phyloP scores from a whole-genome alignment of 2,329 filamentous ascomycete genomes.

The Claviceps digitariae region DNA sequence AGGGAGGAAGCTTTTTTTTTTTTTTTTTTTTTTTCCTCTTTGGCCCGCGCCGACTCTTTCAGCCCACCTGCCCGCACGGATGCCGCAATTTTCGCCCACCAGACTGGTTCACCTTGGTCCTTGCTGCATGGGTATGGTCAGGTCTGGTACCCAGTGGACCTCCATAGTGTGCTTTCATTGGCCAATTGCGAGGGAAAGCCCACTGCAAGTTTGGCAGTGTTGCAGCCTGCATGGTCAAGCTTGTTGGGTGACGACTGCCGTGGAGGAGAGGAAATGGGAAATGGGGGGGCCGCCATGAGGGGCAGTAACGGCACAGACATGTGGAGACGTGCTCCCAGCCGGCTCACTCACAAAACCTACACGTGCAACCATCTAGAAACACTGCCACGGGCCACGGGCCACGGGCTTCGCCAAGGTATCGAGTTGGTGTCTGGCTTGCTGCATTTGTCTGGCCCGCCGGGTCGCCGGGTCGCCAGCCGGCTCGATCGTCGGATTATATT shows the following conservation, averaged over 20 bases:
- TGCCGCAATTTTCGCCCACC: background rate
- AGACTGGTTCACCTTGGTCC: background rate
- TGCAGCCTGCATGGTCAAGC: background rate
- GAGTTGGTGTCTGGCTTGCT: background rate
- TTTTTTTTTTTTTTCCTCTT: background rate
- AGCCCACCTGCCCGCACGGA: background rate
- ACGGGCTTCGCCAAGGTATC: background rate
- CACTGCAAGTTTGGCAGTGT: background rate
- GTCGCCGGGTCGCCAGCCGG: too few species aligned
- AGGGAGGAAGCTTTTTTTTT: background rate
- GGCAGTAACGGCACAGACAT: too few species aligned
- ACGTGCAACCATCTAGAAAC: background rate
- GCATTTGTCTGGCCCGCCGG: background rate
- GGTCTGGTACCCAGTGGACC: background rate
- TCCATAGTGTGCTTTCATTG: background rate
- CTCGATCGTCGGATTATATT: background rate
- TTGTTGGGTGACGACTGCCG: background rate
- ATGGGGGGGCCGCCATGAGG: too few species aligned
- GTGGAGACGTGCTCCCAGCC: too few species aligned
- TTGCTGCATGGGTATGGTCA: slow-evolving; percentile 1
- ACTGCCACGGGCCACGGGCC: background rate
- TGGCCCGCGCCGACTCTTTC: background rate
- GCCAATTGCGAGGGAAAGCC: background rate
- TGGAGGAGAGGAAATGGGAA: too few species aligned
- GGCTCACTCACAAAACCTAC: background rate